phyloP scores from a whole-genome alignment of 2,329 filamentous ascomycete species.

The Aspergillus oerlinghausenensis region DNA sequence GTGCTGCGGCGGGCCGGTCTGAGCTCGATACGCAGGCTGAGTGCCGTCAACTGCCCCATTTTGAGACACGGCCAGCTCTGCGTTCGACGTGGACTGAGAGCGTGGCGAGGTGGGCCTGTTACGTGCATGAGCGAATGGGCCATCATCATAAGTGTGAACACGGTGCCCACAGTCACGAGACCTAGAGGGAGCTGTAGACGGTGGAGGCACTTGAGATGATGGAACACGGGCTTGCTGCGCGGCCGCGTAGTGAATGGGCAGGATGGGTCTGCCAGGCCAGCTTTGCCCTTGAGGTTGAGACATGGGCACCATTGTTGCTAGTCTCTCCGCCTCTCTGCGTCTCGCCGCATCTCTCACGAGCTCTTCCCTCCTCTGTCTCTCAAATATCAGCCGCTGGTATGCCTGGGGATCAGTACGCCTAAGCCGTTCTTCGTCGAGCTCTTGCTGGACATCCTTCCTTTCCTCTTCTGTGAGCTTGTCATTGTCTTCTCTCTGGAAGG shows the following conservation, averaged over 20 bases:
- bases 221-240: not conserved
- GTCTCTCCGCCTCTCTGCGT: not conserved
- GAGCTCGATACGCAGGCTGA: not conserved
- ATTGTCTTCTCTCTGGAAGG: conserved; percentile 65
- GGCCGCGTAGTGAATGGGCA: not conserved
- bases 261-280: not conserved
- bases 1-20: not conserved
- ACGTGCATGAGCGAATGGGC: conserved; percentile 20
- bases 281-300: not conserved
- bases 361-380: conserved; percentile 8
- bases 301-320: not conserved
- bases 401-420: conserved; percentile 34
- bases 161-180: not conserved
- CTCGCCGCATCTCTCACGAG: not conserved
- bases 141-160: conserved; percentile 8
- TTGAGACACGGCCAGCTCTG: not conserved
- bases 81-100: not conserved
- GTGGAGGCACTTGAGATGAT: not conserved
- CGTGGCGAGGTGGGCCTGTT: not conserved
- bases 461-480: conserved; percentile 62
- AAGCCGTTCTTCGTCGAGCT: conserved; percentile 39
- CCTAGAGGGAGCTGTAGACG: not conserved
- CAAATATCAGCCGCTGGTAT: conserved; percentile 21
- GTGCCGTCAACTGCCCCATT: not conserved
- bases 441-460: conserved; percentile 48